Evolutionary conservation across 768 basidiomycete species (phyloP), one percentile per base, ranked within the genome.

Genomic region (Leucosporidium yakuticum): DNA sequence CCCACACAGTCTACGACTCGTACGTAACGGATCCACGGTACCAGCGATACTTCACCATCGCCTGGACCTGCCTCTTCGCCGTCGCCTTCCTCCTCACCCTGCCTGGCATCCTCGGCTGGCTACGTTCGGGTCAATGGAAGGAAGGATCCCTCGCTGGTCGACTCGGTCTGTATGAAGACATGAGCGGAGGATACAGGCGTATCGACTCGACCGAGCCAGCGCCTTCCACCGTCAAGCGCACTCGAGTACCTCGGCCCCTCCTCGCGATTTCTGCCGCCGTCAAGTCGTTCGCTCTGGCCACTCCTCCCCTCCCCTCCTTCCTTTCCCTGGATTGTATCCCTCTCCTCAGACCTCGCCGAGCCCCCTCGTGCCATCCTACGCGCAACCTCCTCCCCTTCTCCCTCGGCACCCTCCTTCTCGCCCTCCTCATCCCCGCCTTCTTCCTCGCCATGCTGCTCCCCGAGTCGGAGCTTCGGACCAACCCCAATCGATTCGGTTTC

Each of bases 21-120:
- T 91, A 91, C 77, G 81, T 81, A 39, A 83, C 83, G 64, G 90
- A 91, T 76, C 90, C 90, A 1, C 83, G 81, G 79, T 93, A 86
- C 86, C 88, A 90, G 75, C 78, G 80, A 58, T 85, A 82, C 69
- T 90, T 91, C 80, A 86, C 87, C 0, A 82, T 82, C 23, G 84
- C 87, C 53, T 93, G 89, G 90, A 83, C 83, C 0, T 80, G 83
- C 4, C 80, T 82, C 17, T 77, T 87, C 9, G 89, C 79, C 2
- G 69, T 83, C 31, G 82, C 81, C 39, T 76, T 87, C 27, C 34
- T 86, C 4, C 50, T 83, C 8, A 82, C 85, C 2, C 67, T 84
- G 0, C 88, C 87, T 0, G 78, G 80, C 21, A 66, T 85, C 25
- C 66, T 79, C 34, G 77, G 73, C 21, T 79, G 81, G 1, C 50